Evolutionary conservation across 23 red algal species (phyloP).

Genomic region (Gracilaria caudata): DNA sequence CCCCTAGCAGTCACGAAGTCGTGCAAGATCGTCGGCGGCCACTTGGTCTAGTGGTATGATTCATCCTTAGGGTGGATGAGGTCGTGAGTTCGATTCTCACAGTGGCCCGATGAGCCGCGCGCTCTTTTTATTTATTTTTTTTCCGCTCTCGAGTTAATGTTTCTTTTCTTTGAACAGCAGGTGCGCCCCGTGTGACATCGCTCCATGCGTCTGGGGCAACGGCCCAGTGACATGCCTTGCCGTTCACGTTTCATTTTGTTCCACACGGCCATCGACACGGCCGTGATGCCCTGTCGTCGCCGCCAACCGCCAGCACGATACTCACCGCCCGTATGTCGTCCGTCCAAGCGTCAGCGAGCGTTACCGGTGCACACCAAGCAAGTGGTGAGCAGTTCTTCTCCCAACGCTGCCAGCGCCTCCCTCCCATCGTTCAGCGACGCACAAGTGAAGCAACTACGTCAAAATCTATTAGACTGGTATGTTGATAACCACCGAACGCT

Average conservation of each 20-base stretch:
- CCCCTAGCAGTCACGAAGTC: not conserved
- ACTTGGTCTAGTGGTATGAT: constrained; percentile 90
- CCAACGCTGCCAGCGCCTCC: not conserved
- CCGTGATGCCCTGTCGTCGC: not conserved
- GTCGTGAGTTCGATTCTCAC: constrained; percentile 87
- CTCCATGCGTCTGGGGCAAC: no score
- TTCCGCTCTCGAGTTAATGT: no score
- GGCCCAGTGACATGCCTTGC: not conserved
- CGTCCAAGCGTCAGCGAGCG: not conserved
- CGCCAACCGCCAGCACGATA: not conserved
- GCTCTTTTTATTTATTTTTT: not conserved
- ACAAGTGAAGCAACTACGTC: constrained; percentile 1
- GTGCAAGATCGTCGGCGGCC: not conserved
- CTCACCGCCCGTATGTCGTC: not conserved
- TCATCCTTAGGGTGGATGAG: constrained; percentile 91
- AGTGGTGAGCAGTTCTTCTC: not conserved
- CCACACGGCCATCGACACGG: not conserved
- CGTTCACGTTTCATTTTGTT: not conserved
- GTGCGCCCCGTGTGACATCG: not conserved
- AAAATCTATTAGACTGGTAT: constrained; percentile 60
- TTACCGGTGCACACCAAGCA: not conserved
- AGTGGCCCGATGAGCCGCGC: constrained; percentile 35
- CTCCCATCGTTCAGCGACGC: not conserved
- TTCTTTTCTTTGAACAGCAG: not conserved
- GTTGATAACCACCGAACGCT: constrained; percentile 33